Percentiles rank a stretch among this genome's conserved stretches.
These are phyloP conservation scores for Phytophthora tubulina DNA, from an alignment of 352 stramenopile genomes.

Conservation along the genomic window DNA sequence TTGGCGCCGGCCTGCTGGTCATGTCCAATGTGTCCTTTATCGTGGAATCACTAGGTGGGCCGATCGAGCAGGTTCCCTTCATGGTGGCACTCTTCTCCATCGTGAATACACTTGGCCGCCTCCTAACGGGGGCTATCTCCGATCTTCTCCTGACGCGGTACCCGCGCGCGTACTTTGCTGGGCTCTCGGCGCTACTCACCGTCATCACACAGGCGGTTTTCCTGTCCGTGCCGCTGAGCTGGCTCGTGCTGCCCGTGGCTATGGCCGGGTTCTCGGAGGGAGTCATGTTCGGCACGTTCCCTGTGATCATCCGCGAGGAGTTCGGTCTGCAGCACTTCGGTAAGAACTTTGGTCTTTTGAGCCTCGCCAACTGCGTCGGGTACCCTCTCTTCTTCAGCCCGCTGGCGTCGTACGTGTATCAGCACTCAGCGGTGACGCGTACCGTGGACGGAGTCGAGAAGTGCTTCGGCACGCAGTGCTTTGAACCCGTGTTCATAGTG, in stretches of 20 bases:
- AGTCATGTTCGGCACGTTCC: slow-evolving; percentile 85
- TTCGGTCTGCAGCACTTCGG: slow-evolving; percentile 84
- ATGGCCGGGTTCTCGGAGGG: slow-evolving; percentile 77
- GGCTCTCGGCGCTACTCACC: slow-evolving; percentile 58
- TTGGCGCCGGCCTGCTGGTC: slow-evolving; percentile 76
- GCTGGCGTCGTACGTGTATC: slow-evolving; percentile 80
- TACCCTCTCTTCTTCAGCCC: slow-evolving; percentile 85
- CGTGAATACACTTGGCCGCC: slow-evolving; percentile 71
- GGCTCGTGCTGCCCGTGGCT: slow-evolving; percentile 62
- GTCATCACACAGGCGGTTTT: slow-evolving; percentile 63
- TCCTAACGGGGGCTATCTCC: slow-evolving; percentile 69
- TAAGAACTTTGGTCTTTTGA: slow-evolving; percentile 88
- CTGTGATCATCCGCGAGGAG: slow-evolving; percentile 82
- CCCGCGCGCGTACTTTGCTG: slow-evolving; percentile 69
- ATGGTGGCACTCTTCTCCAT: slow-evolving; percentile 87
- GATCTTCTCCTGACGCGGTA: slow-evolving; percentile 57
- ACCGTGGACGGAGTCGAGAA: slow-evolving; percentile 51
- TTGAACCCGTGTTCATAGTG: slow-evolving; percentile 72
- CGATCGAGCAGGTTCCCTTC: slow-evolving; percentile 67
- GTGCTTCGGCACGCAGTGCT: slow-evolving; percentile 72
- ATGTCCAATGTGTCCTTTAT: slow-evolving; percentile 91
- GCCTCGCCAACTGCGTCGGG: slow-evolving; percentile 82
- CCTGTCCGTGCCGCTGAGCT: slow-evolving; percentile 52
- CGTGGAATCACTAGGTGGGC: slow-evolving; percentile 73
- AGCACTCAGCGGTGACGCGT: slow-evolving; percentile 39